Conservation (phyloP, 2,329 filamentous ascomycete species). For the Aspergillus latus region DNA sequence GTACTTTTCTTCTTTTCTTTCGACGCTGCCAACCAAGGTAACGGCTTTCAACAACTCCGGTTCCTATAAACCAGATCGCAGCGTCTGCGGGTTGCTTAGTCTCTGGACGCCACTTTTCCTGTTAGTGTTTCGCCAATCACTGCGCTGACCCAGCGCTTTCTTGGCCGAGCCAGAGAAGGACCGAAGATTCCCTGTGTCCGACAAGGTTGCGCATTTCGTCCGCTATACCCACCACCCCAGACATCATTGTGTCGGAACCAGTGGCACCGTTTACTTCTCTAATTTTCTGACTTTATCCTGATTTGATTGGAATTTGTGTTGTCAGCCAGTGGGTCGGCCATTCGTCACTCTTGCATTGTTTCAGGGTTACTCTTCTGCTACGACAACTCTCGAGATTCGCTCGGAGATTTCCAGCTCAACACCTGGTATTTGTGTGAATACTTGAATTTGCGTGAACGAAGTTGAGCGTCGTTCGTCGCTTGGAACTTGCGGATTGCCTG, state of each 20-base stretch:
- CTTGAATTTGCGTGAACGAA: neutral
- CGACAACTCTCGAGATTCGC: neutral
- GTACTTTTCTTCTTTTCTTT: constrained; percentile 23
- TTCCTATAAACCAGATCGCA: constrained; percentile 22
- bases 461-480: neutral
- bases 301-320: constrained; percentile 11
- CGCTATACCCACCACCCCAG: constrained; percentile 23
- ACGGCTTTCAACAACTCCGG: constrained; percentile 15
- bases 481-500: constrained; percentile 9
- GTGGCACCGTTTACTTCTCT: constrained; percentile 16
- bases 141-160: constrained; percentile 8
- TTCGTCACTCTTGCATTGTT: constrained; percentile 12
- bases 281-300: neutral
- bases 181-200: constrained; percentile 14
- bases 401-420: neutral
- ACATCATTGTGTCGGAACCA: constrained; percentile 20
- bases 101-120: constrained; percentile 19
- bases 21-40: constrained; percentile 7
- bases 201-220: constrained; percentile 22
- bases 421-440: neutral
- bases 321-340: constrained; percentile 1
- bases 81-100: constrained; percentile 18
- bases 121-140: constrained; percentile 14
- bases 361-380: constrained; percentile 1
- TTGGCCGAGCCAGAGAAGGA: constrained; percentile 18